Percentiles rank a stretch among this genome's conserved stretches.
Conservation (phyloP, 495 filamentous ascomycete genomes). For the Xylaria nigripes region DNA sequence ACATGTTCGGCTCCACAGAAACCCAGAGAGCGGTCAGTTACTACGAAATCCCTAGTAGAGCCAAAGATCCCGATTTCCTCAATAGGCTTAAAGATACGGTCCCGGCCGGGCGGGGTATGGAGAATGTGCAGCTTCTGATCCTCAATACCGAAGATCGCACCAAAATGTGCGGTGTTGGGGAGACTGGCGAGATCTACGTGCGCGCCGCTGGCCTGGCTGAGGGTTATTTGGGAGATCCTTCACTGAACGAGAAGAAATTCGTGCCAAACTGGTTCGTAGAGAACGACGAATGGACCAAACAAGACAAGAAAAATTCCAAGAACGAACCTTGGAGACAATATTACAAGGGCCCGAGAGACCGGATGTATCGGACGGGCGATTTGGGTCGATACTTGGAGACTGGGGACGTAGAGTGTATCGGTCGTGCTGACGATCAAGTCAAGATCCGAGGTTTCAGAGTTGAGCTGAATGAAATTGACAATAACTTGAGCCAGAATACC, state of each 20-base stretch:
- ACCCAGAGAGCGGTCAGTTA: constrained; percentile 82
- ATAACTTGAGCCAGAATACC: constrained; percentile 66
- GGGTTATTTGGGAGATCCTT: constrained; percentile 66
- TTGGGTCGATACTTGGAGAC: constrained; percentile 65
- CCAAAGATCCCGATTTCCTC: constrained; percentile 55
- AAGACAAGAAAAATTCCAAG: constrained; percentile 47
- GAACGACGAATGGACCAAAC: constrained; percentile 51
- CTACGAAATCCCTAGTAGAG: constrained; percentile 70
- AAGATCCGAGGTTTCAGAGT: constrained; percentile 96
- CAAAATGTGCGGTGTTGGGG: constrained; percentile 68
- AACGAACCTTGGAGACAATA: constrained; percentile 67
- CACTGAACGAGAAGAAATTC: constrained; percentile 73
- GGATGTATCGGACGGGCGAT: constrained; percentile 79
- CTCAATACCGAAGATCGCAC: constrained; percentile 70
- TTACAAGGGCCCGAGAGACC: constrained; percentile 77
- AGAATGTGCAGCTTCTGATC: constrained; percentile 86
- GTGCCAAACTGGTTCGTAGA: constrained; percentile 80
- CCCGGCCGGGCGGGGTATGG: constrained; percentile 82
- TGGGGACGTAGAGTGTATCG: constrained; percentile 67
- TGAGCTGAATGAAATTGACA: constrained; percentile 91
- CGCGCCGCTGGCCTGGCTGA: constrained; percentile 57
- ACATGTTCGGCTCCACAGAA: constrained; percentile 92
- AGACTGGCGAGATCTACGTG: constrained; percentile 82
- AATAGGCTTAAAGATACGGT: constrained; percentile 71
- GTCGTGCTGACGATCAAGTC: constrained; percentile 82